Conservation (phyloP, 495 filamentous ascomycete species). For the Lophiostoma macrostomum region DNA sequence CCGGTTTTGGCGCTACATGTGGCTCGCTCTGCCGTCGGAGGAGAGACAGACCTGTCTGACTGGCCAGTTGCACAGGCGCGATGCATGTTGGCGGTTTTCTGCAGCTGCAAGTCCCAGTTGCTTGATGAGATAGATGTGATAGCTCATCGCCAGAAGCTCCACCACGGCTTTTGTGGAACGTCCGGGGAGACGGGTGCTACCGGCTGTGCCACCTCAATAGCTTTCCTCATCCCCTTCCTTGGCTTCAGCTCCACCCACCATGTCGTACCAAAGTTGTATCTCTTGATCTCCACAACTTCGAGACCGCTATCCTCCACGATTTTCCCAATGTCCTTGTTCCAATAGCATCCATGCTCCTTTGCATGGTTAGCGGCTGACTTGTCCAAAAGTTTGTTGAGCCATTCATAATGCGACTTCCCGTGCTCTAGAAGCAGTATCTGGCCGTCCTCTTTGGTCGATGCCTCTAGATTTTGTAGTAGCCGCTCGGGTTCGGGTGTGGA, state of each 20-base stretch:
- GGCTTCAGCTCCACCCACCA: constrained; percentile 64
- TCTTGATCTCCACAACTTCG: constrained; percentile 66
- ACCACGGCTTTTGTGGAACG: constrained; percentile 21
- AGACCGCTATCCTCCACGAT: constrained; percentile 79
- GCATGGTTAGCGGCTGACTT: constrained; percentile 74
- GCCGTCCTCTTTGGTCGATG: constrained; percentile 50
- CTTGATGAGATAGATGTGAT: not conserved
- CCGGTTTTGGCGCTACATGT: too few relatives aligned
- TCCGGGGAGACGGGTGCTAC: not conserved
- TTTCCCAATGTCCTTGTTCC: constrained; percentile 84
- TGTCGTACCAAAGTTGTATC: constrained; percentile 74
- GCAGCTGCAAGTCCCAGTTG: too few relatives aligned
- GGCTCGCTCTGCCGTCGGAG: too few relatives aligned
- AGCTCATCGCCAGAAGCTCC: constrained; percentile 12
- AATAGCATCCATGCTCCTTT: constrained; percentile 88
- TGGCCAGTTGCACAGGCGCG: too few relatives aligned
- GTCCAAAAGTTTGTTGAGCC: constrained; percentile 79
- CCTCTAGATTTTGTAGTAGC: constrained; percentile 60
- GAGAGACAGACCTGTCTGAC: too few relatives aligned
- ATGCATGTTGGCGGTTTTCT: too few relatives aligned
- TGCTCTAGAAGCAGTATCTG: constrained; percentile 85
- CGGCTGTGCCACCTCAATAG: not conserved
- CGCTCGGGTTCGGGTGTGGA: constrained; percentile 71
- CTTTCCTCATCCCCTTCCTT: constrained; percentile 12
- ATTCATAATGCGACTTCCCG: constrained; percentile 71